Evolutionary conservation across 345 rosid species (phyloP).

Genomic region (Microthlaspi erraticum): DNA sequence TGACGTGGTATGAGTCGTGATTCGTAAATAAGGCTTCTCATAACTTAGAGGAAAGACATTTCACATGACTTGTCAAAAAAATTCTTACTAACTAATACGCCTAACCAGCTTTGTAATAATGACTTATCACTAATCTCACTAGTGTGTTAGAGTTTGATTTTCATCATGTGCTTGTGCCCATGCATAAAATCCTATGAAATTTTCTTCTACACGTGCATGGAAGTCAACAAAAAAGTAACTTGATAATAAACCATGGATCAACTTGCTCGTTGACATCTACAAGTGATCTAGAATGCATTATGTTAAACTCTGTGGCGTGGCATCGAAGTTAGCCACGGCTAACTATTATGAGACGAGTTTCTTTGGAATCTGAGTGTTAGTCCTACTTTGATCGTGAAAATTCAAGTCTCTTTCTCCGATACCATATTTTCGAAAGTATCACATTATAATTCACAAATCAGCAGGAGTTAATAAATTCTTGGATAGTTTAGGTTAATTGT

Average conservation of each 20-base stretch:
- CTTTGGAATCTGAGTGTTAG: constrained; percentile 15
- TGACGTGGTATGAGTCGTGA: background rate
- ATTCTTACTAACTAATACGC: too few species aligned
- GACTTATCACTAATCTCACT: background rate
- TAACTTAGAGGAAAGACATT: background rate
- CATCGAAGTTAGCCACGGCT: background rate
- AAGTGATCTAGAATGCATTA: constrained; percentile 19
- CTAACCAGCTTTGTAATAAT: background rate
- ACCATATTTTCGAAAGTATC: too few species aligned
- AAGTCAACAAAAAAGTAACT: background rate
- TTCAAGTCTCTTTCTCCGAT: background rate
- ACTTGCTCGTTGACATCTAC: constrained; percentile 4
- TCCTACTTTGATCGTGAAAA: constrained; percentile 13
- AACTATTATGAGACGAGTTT: background rate
- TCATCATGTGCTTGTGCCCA: background rate
- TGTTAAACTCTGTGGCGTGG: constrained; percentile 1
- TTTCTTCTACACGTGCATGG: background rate
- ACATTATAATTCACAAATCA: too few species aligned
- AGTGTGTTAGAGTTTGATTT: background rate
- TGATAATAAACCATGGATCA: background rate
- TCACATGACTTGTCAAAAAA: background rate
- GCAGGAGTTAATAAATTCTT: too few species aligned
- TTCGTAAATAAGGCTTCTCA: background rate
- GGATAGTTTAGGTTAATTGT: too few species aligned
- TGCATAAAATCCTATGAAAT: too few species aligned